phyloP scores from a whole-genome alignment of 1,284 basidiomycete genomes.

The Irpex sp. region DNA sequence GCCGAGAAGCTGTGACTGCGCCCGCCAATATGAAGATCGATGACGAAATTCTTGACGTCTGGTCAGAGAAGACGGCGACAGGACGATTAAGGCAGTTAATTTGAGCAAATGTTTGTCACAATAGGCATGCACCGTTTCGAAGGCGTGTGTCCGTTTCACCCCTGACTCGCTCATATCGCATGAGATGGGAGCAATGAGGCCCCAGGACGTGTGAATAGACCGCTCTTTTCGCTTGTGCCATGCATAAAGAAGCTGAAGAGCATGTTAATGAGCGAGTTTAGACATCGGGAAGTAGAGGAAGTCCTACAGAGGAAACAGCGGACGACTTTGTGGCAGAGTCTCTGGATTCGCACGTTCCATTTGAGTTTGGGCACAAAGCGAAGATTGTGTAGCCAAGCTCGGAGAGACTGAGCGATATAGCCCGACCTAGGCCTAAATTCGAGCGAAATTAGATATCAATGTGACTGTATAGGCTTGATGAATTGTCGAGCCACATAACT shows the following conservation, averaged over 20 bases:
- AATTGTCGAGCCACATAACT: slow-evolving; percentile 3
- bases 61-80: slow-evolving; percentile 14
- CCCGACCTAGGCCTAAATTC: slow-evolving; percentile 26
- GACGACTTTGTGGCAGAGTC: slow-evolving; percentile 14
- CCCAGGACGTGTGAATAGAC: slow-evolving; percentile 26
- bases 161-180: slow-evolving; percentile 24
- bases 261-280: slow-evolving; percentile 2
- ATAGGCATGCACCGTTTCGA: slow-evolving; percentile 30
- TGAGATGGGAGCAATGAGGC: slow-evolving; percentile 30
- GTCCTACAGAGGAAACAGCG: slow-evolving; percentile 26
- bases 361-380: slow-evolving; percentile 24
- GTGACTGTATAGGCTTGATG: neutral
- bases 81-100: slow-evolving; percentile 28
- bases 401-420: slow-evolving; percentile 28
- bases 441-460: slow-evolving; percentile 1
- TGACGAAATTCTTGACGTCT: neutral
- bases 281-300: neutral
- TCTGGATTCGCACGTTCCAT: slow-evolving; percentile 5
- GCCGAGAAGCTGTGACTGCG: neutral
- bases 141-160: slow-evolving; percentile 26
- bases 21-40: neutral
- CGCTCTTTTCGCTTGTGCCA: slow-evolving; percentile 32
- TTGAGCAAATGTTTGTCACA: slow-evolving; percentile 27
- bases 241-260: slow-evolving; percentile 28
- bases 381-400: slow-evolving; percentile 33